These are phyloP conservation scores for Torulaspora indica DNA, from an alignment of 805 yeast genomes.

Conservation along the genomic window DNA sequence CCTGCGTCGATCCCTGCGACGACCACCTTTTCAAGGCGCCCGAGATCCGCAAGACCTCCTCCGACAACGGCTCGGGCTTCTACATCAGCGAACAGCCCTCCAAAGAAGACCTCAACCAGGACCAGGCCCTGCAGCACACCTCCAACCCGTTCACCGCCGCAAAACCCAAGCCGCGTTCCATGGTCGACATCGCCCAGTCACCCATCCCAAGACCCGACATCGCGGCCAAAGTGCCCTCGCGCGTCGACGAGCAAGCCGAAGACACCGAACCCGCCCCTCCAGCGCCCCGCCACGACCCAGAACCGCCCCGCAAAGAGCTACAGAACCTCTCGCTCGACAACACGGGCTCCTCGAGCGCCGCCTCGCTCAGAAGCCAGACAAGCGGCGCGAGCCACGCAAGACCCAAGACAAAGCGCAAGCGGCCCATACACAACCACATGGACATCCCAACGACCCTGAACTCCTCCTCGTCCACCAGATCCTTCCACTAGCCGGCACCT, in stretches of 20 bases:
- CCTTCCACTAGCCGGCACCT: conserved; percentile 11
- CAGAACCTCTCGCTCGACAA: conserved; percentile 8
- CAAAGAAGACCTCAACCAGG: conserved; percentile 12
- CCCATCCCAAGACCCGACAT: conserved; percentile 7
- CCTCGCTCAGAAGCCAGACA: conserved; percentile 17
- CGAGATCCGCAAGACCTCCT: conserved; percentile 24
- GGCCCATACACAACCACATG: conserved; percentile 19
- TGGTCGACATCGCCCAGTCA: conserved; percentile 27
- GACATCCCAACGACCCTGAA: conserved; percentile 18
- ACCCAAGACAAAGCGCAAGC: conserved; percentile 11
- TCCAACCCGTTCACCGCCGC: conserved; percentile 11
- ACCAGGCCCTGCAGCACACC: conserved; percentile 4
- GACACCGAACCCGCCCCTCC: not conserved
- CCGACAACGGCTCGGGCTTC: conserved; percentile 13
- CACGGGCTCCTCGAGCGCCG: conserved; percentile 15
- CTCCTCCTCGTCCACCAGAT: conserved; percentile 17
- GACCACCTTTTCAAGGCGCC: conserved; percentile 22
- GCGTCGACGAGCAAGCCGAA: conserved; percentile 12
- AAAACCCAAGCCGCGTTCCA: conserved; percentile 21
- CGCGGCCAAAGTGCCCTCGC: conserved; percentile 12
- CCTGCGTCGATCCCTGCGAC: conserved; percentile 42
- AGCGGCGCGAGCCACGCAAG: conserved; percentile 4
- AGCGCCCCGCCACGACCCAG: not conserved
- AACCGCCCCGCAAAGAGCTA: not conserved
- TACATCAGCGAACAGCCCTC: conserved; percentile 15